Evolutionary conservation across 176 grass and related monocot species (phyloP).

Genomic region (Puccinellia tenuiflora): DNA sequence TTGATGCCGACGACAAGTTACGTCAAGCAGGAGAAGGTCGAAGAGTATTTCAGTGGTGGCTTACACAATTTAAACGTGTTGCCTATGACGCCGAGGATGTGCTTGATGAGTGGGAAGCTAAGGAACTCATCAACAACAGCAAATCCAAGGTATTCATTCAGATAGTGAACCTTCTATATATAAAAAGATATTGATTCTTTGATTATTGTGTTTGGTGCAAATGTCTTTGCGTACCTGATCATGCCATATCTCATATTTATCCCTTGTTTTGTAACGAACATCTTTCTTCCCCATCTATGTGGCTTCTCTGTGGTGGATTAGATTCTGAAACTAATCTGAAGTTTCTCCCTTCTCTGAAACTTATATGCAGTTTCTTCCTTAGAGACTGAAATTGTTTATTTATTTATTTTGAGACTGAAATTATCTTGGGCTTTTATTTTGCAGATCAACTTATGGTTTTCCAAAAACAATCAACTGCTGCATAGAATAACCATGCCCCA

Average conservation of each 20-base stretch:
- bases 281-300: too few species aligned
- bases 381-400: background rate
- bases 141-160: background rate
- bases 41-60: background rate
- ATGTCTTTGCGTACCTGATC: background rate
- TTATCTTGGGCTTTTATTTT: background rate
- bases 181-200: background rate
- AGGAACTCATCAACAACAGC: background rate
- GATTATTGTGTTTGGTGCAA: background rate
- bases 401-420: background rate
- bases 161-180: background rate
- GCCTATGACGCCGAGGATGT: background rate
- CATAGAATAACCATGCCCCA: background rate
- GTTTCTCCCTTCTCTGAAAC: too few species aligned
- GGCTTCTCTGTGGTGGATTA: background rate
- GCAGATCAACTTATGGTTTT: background rate
- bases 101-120: background rate
- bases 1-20: background rate
- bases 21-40: background rate
- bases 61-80: background rate
- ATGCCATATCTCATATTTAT: background rate
- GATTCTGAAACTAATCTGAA: background rate
- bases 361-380: background rate
- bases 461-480: background rate
- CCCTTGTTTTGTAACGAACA: too few species aligned